A percentile compares a stretch with the other conserved stretches of the same genome.
phyloP scores from a whole-genome alignment of 495 filamentous ascomycete species.

The Neurospora africana region DNA sequence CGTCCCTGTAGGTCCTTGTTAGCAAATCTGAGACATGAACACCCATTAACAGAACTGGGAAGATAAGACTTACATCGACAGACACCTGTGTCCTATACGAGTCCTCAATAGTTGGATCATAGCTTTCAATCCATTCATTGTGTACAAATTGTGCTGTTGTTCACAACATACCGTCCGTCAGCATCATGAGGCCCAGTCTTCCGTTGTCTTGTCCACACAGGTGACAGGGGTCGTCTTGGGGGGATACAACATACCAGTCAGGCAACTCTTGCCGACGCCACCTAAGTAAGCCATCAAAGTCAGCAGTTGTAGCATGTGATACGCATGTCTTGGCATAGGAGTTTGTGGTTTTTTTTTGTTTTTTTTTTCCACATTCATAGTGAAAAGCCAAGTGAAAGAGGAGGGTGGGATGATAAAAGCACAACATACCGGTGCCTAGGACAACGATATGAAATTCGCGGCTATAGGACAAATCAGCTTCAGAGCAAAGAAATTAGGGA shows the following conservation, averaged over 20 bases:
- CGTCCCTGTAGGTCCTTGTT: slow-evolving; percentile 52
- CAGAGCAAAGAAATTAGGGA: background rate
- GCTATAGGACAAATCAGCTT: slow-evolving; percentile 9
- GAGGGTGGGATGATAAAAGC: background rate
- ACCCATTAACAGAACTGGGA: background rate
- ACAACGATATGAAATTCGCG: slow-evolving; percentile 28
- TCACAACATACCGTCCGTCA: slow-evolving; percentile 7
- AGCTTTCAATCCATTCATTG: slow-evolving; percentile 98
- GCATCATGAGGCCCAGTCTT: slow-evolving; percentile 4
- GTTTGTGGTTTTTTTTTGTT: background rate
- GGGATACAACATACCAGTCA: slow-evolving; percentile 63
- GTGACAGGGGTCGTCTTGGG: slow-evolving; percentile 1
- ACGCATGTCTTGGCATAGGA: slow-evolving; percentile 6
- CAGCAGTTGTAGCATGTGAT: slow-evolving; percentile 24
- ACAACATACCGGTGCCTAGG: slow-evolving; percentile 23
- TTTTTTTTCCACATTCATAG: background rate
- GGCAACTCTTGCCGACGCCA: slow-evolving; percentile 95
- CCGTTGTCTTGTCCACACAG: background rate
- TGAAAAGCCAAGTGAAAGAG: background rate
- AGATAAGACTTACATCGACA: slow-evolving; percentile 64
- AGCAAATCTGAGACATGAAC: background rate
- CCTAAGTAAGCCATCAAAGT: slow-evolving; percentile 35
- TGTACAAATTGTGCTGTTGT: slow-evolving; percentile 91
- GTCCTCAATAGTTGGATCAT: slow-evolving; percentile 96
- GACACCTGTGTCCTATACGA: slow-evolving; percentile 91